These are phyloP conservation scores for Bonia amplexicaulis DNA, from an alignment of 176 grass and related monocot genomes.

Conservation along the genomic window DNA sequence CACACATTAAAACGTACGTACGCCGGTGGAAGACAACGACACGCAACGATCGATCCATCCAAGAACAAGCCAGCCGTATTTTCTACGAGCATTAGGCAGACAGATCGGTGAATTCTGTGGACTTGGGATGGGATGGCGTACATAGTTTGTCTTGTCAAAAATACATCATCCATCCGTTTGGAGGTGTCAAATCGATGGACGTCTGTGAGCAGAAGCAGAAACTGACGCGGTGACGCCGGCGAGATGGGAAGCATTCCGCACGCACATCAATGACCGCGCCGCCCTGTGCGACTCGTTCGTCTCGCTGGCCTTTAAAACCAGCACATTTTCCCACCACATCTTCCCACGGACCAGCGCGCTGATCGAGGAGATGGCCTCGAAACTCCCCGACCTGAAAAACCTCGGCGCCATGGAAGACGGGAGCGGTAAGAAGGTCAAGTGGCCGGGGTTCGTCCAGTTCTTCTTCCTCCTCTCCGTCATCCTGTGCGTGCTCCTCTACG, in stretches of 20 bases:
- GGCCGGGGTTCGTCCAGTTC: slow-evolving; percentile 23
- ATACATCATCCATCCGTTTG: neutral
- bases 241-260: neutral
- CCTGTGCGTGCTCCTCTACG: slow-evolving; percentile 44
- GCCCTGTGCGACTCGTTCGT: neutral
- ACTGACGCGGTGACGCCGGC: slow-evolving; percentile 16
- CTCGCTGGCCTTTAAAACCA: neutral
- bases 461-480: slow-evolving; percentile 44
- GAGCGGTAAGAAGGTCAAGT: neutral
- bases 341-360: neutral
- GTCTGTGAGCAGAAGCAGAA: neutral
- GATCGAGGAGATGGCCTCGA: neutral
- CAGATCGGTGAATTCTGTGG: neutral
- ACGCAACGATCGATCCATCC: neutral
- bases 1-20: neutral
- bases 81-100: neutral
- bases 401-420: neutral
- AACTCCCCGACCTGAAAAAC: neutral
- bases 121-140: neutral
- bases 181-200: neutral
- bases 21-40: neutral
- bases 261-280: neutral
- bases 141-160: no score
- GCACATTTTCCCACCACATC: neutral
- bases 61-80: neutral